A percentile compares a stretch with the other conserved stretches of the same genome.
phyloP scores from a whole-genome alignment of 2,329 filamentous ascomycete species.

The Apiospora kogelbergensis region DNA sequence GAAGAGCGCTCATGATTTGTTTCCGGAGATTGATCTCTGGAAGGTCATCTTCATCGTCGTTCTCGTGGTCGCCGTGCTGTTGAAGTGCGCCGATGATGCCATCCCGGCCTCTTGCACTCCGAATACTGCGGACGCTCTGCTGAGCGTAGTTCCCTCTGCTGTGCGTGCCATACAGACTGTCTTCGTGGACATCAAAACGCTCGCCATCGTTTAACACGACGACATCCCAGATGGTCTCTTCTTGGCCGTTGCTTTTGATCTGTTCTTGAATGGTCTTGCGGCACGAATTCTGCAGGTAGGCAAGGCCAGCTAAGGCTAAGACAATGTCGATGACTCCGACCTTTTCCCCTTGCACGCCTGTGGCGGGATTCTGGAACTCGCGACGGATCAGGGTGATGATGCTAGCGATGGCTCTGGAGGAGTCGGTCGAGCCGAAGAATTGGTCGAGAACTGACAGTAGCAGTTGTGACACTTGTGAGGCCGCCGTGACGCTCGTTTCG shows the following conservation, averaged over 20 bases:
- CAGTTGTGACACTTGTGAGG: slow-evolving; percentile 57
- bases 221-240: slow-evolving; percentile 66
- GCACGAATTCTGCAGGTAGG: slow-evolving; percentile 60
- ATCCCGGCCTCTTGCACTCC: slow-evolving; percentile 16
- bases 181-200: slow-evolving; percentile 53
- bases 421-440: slow-evolving; percentile 68
- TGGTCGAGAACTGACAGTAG: slow-evolving; percentile 61
- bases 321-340: slow-evolving; percentile 63
- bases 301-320: slow-evolving; percentile 59
- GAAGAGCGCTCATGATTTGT: slow-evolving; percentile 55
- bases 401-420: slow-evolving; percentile 64
- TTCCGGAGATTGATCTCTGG: slow-evolving; percentile 49
- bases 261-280: slow-evolving; percentile 52
- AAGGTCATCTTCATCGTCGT: slow-evolving; percentile 42
- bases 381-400: slow-evolving; percentile 64
- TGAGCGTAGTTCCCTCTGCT: slow-evolving; percentile 24
- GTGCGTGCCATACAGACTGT: slow-evolving; percentile 33
- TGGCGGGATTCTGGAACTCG: slow-evolving; percentile 64
- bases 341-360: slow-evolving; percentile 56
- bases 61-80: slow-evolving; percentile 26
- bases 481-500: slow-evolving; percentile 52
- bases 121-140: slow-evolving; percentile 21
- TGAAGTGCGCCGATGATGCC: slow-evolving; percentile 37
- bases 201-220: slow-evolving; percentile 61
- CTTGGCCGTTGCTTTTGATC: slow-evolving; percentile 43